These are phyloP conservation scores for Globisporangium mamillatum DNA, from an alignment of 352 stramenopile species.

Conservation along the genomic window DNA sequence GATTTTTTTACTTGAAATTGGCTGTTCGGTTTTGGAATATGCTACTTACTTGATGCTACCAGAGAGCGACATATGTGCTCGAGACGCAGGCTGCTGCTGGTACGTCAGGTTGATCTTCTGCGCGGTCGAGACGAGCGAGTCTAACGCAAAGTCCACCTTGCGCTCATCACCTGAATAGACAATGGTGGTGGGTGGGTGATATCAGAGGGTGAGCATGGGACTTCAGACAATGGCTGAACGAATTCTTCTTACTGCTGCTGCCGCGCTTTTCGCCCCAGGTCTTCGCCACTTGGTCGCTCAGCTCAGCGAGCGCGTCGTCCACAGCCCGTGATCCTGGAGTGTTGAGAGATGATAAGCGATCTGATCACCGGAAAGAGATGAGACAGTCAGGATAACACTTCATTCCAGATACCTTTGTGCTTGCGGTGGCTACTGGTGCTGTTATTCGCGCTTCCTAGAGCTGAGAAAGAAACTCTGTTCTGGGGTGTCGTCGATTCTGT, in stretches of 20 bases:
- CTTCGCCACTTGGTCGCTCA: constrained; percentile 54
- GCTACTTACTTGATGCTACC: not conserved
- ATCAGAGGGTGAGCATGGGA: not conserved
- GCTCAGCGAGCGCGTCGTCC: constrained; percentile 55
- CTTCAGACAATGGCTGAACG: not conserved
- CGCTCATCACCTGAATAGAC: constrained; percentile 22
- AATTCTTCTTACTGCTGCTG: constrained; percentile 7
- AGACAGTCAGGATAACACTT: not conserved
- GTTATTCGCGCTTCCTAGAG: constrained; percentile 12
- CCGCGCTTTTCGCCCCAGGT: constrained; percentile 30
- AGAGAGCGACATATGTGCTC: not conserved
- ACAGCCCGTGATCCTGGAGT: constrained; percentile 33
- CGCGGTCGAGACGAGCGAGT: constrained; percentile 58
- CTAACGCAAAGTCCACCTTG: constrained; percentile 48
- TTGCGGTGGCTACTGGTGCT: constrained; percentile 15
- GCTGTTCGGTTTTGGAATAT: not conserved
- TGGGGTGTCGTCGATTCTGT: not conserved
- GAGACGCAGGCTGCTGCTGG: constrained; percentile 11
- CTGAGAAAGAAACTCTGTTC: constrained; percentile 23
- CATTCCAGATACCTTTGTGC: constrained; percentile 25
- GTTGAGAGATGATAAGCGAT: not conserved
- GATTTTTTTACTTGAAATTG: not conserved
- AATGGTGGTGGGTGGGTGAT: not conserved
- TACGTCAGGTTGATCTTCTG: constrained; percentile 60
- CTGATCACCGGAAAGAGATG: not conserved